A percentile compares a stretch with the other conserved stretches of the same genome.
Evolutionary conservation across 2,329 filamentous ascomycete species (phyloP).

Genomic region (Aspergillus pseudoviridinutans): DNA sequence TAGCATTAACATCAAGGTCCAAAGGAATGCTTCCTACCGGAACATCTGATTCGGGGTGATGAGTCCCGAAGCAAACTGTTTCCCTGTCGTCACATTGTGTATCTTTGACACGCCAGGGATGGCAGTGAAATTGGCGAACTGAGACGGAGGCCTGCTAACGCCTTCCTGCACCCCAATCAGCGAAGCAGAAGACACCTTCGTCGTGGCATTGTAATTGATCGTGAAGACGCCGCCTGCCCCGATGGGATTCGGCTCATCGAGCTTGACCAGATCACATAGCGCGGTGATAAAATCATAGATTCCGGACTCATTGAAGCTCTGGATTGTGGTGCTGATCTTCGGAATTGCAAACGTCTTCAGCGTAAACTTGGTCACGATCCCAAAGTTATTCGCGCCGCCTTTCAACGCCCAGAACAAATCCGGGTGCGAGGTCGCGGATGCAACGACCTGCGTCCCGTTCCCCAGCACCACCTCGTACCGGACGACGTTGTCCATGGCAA

Average conservation of each 20-base stretch:
- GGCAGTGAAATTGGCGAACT: slow-evolving; percentile 30
- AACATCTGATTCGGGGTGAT: slow-evolving; percentile 36
- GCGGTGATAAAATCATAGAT: slow-evolving; percentile 26
- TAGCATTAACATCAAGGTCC: neutral
- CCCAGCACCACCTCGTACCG: slow-evolving; percentile 32
- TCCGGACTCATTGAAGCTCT: slow-evolving; percentile 25
- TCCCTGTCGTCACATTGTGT: slow-evolving; percentile 27
- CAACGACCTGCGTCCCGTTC: slow-evolving; percentile 26
- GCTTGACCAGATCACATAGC: slow-evolving; percentile 19
- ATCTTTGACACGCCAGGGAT: slow-evolving; percentile 20
- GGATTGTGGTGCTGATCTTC: slow-evolving; percentile 31
- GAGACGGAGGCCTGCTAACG: slow-evolving; percentile 27
- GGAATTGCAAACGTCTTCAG: slow-evolving; percentile 20
- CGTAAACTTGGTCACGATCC: slow-evolving; percentile 31
- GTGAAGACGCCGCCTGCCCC: slow-evolving; percentile 32
- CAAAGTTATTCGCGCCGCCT: slow-evolving; percentile 33
- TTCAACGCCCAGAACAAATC: slow-evolving; percentile 38
- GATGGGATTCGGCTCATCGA: slow-evolving; percentile 19
- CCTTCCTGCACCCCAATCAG: slow-evolving; percentile 36
- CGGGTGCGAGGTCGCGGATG: slow-evolving; percentile 14
- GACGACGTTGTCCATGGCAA: slow-evolving; percentile 30
- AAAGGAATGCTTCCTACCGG: slow-evolving; percentile 17
- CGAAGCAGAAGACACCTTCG: slow-evolving; percentile 16
- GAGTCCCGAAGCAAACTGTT: slow-evolving; percentile 23
- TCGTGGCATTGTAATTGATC: slow-evolving; percentile 24